These are phyloP conservation scores for Deuterostichococcus epilithicus DNA, from an alignment of 139 green algal genomes.

Conservation along the genomic window DNA sequence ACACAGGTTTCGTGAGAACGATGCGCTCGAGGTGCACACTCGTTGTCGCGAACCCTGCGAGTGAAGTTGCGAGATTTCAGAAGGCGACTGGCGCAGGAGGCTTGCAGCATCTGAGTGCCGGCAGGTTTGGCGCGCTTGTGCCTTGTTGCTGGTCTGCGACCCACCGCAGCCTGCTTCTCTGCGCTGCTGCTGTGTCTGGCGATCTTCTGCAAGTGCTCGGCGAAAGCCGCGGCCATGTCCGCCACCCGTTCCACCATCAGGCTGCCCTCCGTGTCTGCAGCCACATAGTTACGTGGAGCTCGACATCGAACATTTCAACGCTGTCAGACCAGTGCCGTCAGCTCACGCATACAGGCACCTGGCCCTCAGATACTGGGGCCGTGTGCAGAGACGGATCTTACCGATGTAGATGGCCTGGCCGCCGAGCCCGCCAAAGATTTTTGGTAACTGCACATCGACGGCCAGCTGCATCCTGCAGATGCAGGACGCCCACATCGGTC, in stretches of 20 bases:
- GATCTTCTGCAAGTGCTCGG: slow-evolving; percentile 37
- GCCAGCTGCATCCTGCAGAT: slow-evolving; percentile 74
- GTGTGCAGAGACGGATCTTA: too few species aligned
- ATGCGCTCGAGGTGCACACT: too few species aligned
- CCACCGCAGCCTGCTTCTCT: slow-evolving; percentile 13
- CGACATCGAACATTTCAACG: too few species aligned
- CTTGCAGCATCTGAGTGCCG: too few species aligned
- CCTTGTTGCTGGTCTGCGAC: too few species aligned
- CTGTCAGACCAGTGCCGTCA: too few species aligned
- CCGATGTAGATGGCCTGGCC: slow-evolving; percentile 79
- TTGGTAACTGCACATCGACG: slow-evolving; percentile 67
- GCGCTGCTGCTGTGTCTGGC: slow-evolving; percentile 6
- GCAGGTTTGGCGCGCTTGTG: too few species aligned
- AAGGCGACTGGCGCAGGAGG: too few species aligned
- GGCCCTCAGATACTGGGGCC: not conserved
- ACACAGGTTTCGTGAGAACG: too few species aligned
- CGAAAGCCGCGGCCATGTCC: slow-evolving; percentile 70
- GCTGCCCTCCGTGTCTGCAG: slow-evolving; percentile 82
- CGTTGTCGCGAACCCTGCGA: too few species aligned
- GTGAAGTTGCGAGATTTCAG: too few species aligned
- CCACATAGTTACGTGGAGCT: too few species aligned
- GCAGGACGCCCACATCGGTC: not conserved
- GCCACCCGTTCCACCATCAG: slow-evolving; percentile 78
- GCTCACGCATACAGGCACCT: not conserved
- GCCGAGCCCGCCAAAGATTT: slow-evolving; percentile 46